Evolutionary conservation across 2,329 filamentous ascomycete species (phyloP), one percentile per base, ranked within the genome.

Genomic region (Cladophialophora bantiana): DNA sequence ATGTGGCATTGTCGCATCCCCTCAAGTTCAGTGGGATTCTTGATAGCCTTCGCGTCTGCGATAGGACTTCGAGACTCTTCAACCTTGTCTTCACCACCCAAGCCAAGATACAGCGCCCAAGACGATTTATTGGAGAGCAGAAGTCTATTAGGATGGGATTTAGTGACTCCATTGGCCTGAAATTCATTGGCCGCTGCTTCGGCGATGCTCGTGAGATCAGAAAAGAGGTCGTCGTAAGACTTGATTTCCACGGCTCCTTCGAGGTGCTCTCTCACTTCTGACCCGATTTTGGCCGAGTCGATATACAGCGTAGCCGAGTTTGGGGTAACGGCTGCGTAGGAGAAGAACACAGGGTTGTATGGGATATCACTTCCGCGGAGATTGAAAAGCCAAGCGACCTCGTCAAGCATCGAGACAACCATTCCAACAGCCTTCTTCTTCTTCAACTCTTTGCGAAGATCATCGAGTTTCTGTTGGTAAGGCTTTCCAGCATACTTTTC

Each of bases 351-450:
- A 0, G 95, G 95, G 76, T 99, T 99, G 82, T 95, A 99, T 0
- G 93, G 92, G 71, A 99, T 98, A 77, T 98, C 95, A 77, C 86
- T 95, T 73, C 95, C 95, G 73, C 95, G 89, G 57, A 99, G 82
- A 79, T 99, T 99, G 83, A 97, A 97, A n/a, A 99, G 85, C 95
- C 95, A 99, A 10, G 95, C 95, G 73, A 97, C 88, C 79, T 99
- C 95, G 75, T 99, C 95, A 52, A 99, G 87, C 78, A 64, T 81
- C 81, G 82, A 97, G 54, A 98, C 88, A 57, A 98, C 88, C 73
- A 98, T 93, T 0, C 92, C 94, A 18, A 89, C 86, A 5, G 89
- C 90, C 76, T 95, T 95, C 81, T 92, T 96, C 83, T 95, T 97
- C 68, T 92, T 89, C 15, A 99, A 82, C 73, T 97, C 94, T 77